Percentiles rank a stretch among this genome's conserved stretches.
Conservation (phyloP, 2,329 filamentous ascomycete genomes). For the Pseudocercospora macadamiae region DNA sequence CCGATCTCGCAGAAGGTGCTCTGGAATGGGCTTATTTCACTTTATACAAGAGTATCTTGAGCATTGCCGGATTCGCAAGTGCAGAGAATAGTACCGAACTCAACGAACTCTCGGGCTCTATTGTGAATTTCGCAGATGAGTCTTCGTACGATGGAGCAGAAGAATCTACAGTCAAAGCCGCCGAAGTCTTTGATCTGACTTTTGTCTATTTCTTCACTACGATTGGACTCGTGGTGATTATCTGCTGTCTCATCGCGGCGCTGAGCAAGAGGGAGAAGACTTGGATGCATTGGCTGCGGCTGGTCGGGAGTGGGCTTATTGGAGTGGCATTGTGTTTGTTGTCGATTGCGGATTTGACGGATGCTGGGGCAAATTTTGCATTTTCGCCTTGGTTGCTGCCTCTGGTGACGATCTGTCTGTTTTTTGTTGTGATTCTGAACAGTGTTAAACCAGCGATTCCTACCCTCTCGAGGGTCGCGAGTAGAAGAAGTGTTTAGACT, state of each 20-base stretch:
- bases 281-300: constrained; percentile 29
- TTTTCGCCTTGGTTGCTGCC: constrained; percentile 15
- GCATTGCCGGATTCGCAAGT: constrained; percentile 16
- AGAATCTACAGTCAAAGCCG: background rate
- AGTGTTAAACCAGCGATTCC: background rate
- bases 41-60: constrained; percentile 18
- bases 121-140: constrained; percentile 4
- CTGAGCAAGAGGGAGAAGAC: constrained; percentile 27
- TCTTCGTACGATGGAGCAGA: too few species aligned
- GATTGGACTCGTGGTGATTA: constrained; percentile 34
- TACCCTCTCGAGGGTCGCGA: background rate
- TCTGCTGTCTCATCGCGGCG: constrained; percentile 34
- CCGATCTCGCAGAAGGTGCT: constrained; percentile 6
- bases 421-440: constrained; percentile 3
- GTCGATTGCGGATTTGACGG: constrained; percentile 11
- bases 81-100: background rate
- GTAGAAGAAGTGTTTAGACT: background rate
- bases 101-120: background rate
- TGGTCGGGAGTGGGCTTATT: constrained; percentile 19
- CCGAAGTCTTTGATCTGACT: constrained; percentile 32
- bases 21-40: constrained; percentile 14
- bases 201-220: constrained; percentile 35
- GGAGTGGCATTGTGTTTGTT: constrained; percentile 12
- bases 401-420: constrained; percentile 5
- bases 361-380: background rate